phyloP scores from a whole-genome alignment of 345 rosid genomes.

The Euphorbia tirucalli region DNA sequence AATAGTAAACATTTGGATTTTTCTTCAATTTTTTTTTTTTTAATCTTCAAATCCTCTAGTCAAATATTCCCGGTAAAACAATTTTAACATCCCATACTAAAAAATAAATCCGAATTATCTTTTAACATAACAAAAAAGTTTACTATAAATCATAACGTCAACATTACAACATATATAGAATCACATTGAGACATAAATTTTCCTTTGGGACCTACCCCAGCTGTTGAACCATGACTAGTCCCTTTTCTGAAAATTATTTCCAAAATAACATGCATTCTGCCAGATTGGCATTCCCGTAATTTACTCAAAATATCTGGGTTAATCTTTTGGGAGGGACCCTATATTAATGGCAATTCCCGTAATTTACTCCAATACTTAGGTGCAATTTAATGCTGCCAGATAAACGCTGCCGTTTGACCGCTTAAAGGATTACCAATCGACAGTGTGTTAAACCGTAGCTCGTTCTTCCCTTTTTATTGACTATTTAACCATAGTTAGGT shows the following conservation, averaged over 20 bases:
- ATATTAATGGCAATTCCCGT: not conserved
- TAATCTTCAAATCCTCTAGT: not conserved
- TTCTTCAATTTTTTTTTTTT: too few species aligned
- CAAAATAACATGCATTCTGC: not conserved
- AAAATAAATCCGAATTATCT: too few species aligned
- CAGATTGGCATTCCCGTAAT: constrained; percentile 16
- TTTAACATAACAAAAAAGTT: too few species aligned
- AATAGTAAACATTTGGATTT: too few species aligned
- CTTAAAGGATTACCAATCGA: not conserved
- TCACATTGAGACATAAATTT: not conserved
- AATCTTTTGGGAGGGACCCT: not conserved
- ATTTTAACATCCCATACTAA: too few species aligned
- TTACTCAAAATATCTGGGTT: not conserved
- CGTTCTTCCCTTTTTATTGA: not conserved
- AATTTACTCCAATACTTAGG: not conserved
- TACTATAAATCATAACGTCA: not conserved
- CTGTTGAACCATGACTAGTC: constrained; percentile 17
- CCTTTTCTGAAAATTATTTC: not conserved
- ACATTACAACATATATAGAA: not conserved
- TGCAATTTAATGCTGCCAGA: not conserved
- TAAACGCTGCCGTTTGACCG: constrained; percentile 16
- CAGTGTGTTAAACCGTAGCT: not conserved
- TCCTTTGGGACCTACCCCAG: not conserved
- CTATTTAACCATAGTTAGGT: constrained; percentile 28
- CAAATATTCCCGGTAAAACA: not conserved